Evolutionary conservation across 2,329 filamentous ascomycete genomes (phyloP).

Genomic region (Pseudodiploospora longispora): DNA sequence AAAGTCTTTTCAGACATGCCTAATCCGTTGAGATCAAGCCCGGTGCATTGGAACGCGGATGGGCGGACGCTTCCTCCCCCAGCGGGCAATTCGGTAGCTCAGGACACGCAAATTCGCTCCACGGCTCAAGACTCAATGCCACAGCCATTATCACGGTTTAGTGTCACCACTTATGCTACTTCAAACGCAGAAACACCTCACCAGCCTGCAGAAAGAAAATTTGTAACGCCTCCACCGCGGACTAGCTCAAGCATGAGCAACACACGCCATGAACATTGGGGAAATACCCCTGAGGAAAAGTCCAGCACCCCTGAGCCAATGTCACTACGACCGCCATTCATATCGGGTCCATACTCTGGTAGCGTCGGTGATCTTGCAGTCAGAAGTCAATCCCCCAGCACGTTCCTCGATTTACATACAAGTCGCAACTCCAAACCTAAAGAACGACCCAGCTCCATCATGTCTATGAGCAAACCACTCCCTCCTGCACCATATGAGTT

Average conservation of each 20-base stretch:
- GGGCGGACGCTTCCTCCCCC: slow-evolving; percentile 9
- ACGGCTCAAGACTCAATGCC: slow-evolving; percentile 30
- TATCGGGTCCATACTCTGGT: slow-evolving; percentile 1
- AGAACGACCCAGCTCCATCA: slow-evolving; percentile 20
- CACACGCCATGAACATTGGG: no score
- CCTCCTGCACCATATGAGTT: slow-evolving; percentile 54
- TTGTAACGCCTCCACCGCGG: no score
- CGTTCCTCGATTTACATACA: neutral
- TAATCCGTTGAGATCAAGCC: slow-evolving; percentile 5
- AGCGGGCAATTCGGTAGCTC: slow-evolving; percentile 8
- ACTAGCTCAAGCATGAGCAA: no score
- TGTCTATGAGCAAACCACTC: slow-evolving; percentile 48
- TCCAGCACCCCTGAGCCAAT: no score
- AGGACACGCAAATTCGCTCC: slow-evolving; percentile 10
- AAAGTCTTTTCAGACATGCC: neutral
- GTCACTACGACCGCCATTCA: neutral
- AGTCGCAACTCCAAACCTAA: slow-evolving; percentile 4
- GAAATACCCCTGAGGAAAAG: no score
- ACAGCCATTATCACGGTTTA: slow-evolving; percentile 54
- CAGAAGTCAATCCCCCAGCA: neutral
- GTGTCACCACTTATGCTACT: slow-evolving; percentile 53
- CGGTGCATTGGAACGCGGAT: neutral
- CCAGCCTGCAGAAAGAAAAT: slow-evolving; percentile 10
- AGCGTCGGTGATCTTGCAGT: neutral
- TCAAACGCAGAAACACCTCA: slow-evolving; percentile 26